Base-by-base conservation (phyloP, 441 rosid species). In the Geranium incanum region DNA sequence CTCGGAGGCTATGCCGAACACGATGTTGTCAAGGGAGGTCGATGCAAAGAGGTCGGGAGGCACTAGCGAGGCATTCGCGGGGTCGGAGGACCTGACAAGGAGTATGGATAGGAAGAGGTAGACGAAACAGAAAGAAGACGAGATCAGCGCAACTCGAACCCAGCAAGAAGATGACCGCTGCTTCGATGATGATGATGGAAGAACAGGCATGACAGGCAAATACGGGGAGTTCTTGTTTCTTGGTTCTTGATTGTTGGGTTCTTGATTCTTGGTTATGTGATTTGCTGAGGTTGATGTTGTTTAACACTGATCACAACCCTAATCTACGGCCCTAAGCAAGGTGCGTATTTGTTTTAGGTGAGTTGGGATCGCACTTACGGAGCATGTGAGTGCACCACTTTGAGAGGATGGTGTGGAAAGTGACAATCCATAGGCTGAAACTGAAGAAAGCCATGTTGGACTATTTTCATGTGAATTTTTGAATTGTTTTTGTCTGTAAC, bases 1-100 rank as follows among this genome's bases (percentile, higher is more conserved):
- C 75, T 76, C 87, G 1, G 98, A 84, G 39, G 90, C 88, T 66
- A 89, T 83, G 64, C 97, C 89, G 59, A 93, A 93, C 16, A 91
- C 93, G 9, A 93, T 55, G 64, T 91, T 90, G 0, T 83, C 78
- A 2, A 91, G 80, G 16, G 75, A 77, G 5, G 89, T 84, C 0
- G 84, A 75, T 11, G 52, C 52, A 45, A 12, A 45, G 52, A 45
- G 52, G 52, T 45, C 52, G 12, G 52, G 52, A 45, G 52, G 3
- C 12, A n/a, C 52, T 0, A 45, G 52, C 12, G 52, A 45, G 9
- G 12, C 12, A 9, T 45, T 45, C 12, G 52, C 13, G 12, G 33
- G 33, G 33, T 28, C 33, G 3, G 33, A 28, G 33, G 52, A 45
- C 9, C 52, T 11, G 52, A 8, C 52, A 1, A 45, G 52, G 52